Base-by-base conservation (phyloP, 176 grass and related monocot species). In the Bromus sterilis region DNA sequence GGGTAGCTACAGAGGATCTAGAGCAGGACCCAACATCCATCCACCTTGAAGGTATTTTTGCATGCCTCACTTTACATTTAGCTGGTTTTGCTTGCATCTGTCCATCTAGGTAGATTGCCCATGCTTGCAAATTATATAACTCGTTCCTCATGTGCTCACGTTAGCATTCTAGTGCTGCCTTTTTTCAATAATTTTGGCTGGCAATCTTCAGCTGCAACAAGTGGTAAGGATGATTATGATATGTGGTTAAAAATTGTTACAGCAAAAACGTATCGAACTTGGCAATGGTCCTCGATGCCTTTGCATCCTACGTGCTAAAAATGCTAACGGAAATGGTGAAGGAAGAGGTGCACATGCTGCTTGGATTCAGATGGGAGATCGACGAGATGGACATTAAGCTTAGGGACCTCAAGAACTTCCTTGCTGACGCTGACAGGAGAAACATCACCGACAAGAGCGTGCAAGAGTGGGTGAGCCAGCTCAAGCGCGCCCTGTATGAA, bases 291-390 rank as follows among this genome's bases (percentile, higher is more conserved):
- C 55, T 80, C 7, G 77, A 80, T 41, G 44, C 75, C 1, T 75
- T 86, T 18, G 40, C 80, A 6, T 48, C 43, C 43, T 48, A 48
- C 1, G 43, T 48, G 14, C 14, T 16, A 6, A 5, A 16, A 13
- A 28, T 31, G 63, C 15, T 86, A 2, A 31, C 21, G 4, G 59
- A 67, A 9, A 66, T 87, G 36, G 43, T n/a, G 0, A 11, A 34
- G 16, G 25, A 35, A 8, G 86, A 88, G 73, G 20, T 78, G 0
- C 24, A 6, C 57, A 58, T 36, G 36, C 44, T 81, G 21, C 41
- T 81, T 7, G 82, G 82, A 6, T 49, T 85, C 15, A n/a, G 66
- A 0, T 7, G 3, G 0, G 87, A 89, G 71, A 77, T 85, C 20
- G 16, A 57, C 56, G 4, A 25, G 56, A 55, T 55, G 51, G 51